phyloP scores from a whole-genome alignment of 345 rosid genomes.

The Citrus reticulata region DNA sequence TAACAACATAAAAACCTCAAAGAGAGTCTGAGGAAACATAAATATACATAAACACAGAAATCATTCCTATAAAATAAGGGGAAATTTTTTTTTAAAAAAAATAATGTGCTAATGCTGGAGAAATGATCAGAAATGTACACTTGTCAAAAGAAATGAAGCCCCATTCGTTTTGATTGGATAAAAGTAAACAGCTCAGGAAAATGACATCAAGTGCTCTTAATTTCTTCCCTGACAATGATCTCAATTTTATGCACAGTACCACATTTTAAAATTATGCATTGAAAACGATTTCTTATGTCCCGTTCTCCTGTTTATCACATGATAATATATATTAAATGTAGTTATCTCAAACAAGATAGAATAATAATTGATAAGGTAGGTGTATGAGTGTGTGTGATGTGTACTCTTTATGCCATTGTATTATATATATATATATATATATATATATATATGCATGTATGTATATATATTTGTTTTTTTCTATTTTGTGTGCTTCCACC shows the following conservation, averaged over 20 bases:
- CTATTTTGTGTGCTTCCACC: not conserved
- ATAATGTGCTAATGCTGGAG: not conserved
- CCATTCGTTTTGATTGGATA: slow-evolving; percentile 8
- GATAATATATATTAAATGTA: not conserved
- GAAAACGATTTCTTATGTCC: slow-evolving; percentile 17
- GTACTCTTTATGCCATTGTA: not conserved
- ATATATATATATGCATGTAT: not conserved
- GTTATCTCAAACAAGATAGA: not conserved
- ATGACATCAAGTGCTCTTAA: slow-evolving; percentile 10
- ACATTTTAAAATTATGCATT: slow-evolving; percentile 1
- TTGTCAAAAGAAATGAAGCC: slow-evolving; percentile 12
- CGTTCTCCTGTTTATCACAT: not conserved
- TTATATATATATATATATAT: too few species aligned
- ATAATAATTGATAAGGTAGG: not conserved
- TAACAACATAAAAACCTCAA: too few species aligned
- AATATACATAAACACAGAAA: too few species aligned
- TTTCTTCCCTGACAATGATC: too few species aligned
- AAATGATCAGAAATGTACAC: slow-evolving; percentile 7
- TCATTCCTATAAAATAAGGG: too few species aligned
- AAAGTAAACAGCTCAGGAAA: slow-evolving; percentile 11
- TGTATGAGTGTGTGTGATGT: not conserved
- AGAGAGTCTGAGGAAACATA: too few species aligned
- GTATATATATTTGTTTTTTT: not conserved
- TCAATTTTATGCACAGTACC: too few species aligned
- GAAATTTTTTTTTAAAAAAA: too few species aligned